These are phyloP conservation scores for Aspergillus felis DNA, from an alignment of 2,329 filamentous ascomycete genomes.

Conservation along the genomic window DNA sequence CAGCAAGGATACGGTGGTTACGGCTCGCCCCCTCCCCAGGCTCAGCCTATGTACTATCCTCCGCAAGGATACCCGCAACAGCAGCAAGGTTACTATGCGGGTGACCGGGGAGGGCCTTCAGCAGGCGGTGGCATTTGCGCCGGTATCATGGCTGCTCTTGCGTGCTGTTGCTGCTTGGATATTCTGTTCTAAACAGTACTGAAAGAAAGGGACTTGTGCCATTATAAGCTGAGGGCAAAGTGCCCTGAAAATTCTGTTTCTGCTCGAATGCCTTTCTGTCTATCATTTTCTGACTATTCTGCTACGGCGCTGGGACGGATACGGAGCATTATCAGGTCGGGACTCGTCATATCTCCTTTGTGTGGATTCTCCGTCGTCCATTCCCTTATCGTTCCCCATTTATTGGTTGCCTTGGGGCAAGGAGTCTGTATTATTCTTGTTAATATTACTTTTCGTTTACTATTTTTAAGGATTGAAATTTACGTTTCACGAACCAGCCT, in stretches of 20 bases:
- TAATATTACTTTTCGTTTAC: not conserved
- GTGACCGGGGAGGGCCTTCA: constrained; percentile 27
- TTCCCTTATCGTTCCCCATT: not conserved
- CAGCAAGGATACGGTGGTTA: constrained; percentile 27
- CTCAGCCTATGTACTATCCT: constrained; percentile 35
- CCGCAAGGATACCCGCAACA: constrained; percentile 35
- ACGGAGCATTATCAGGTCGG: not conserved
- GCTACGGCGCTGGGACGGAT: not conserved
- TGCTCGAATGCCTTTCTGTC: not conserved
- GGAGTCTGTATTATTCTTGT: not conserved
- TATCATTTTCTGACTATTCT: not conserved
- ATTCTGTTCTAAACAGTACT: constrained; percentile 34
- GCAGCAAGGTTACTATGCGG: constrained; percentile 36
- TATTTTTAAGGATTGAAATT: not conserved
- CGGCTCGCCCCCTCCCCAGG: constrained; percentile 18
- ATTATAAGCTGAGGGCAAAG: not conserved
- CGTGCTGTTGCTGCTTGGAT: constrained; percentile 50
- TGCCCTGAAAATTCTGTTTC: not conserved
- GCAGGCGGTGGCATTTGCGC: constrained; percentile 42
- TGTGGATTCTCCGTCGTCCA: not conserved
- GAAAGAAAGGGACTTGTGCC: not conserved
- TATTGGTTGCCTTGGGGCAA: not conserved
- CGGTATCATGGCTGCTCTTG: constrained; percentile 45
- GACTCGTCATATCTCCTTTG: not conserved
- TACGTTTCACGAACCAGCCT: not conserved